Evolutionary conservation across 495 filamentous ascomycete species (phyloP).

Genomic region (Letharia lupina): DNA sequence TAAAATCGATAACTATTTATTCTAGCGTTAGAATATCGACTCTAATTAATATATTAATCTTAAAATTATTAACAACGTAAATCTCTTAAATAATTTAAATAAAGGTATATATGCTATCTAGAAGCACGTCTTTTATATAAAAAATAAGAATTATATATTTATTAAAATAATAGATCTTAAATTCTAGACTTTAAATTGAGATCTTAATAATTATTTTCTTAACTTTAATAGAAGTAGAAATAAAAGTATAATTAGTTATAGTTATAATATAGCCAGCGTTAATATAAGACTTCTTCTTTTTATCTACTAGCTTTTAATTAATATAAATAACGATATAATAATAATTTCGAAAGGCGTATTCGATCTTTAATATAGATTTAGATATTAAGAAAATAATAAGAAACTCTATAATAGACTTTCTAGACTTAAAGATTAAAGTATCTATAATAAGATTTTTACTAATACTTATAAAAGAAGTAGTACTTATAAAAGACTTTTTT

Average conservation of each 20-base stretch:
- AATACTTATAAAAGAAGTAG: too few species aligned
- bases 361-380: background rate
- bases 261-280: background rate
- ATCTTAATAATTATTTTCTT: background rate
- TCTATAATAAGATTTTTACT: background rate
- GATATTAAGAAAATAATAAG: background rate
- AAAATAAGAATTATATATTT: background rate
- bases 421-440: background rate
- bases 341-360: background rate
- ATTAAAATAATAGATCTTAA: background rate
- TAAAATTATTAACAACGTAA: background rate
- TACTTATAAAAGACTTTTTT: background rate
- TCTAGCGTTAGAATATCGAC: background rate
- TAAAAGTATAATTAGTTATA: background rate
- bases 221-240: background rate
- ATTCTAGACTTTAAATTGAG: background rate
- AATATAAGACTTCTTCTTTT: background rate
- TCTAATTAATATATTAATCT: conserved; percentile 3
- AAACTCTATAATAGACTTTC: background rate
- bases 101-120: background rate
- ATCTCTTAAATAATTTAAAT: background rate
- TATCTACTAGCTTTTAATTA: background rate
- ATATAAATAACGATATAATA: background rate
- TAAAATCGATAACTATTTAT: conserved; percentile 1
- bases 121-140: background rate